Evolutionary conservation across 2,329 filamentous ascomycete species (phyloP), one percentile per base, ranked within the genome.

Genomic region (Neurospora crassa): DNA sequence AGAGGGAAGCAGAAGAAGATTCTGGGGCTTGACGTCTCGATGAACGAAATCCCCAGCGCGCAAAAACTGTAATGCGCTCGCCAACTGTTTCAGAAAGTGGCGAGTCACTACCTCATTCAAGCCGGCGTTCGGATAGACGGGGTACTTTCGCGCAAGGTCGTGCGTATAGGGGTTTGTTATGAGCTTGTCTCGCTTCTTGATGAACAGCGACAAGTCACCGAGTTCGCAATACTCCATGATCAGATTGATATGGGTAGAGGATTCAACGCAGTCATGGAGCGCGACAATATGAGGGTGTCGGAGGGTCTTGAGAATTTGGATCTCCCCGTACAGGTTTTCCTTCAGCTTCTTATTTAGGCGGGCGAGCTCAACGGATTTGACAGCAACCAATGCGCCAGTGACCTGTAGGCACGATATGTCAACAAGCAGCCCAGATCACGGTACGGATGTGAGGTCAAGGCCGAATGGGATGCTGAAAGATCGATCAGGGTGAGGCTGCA

Each of bases 161-260:
- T 89, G 88, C 3, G 95, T 96, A 70, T 92, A 91, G 40, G 92
- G 89, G 79, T 97, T 92, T 69, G 90, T 91, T 67, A 86, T 87
- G 67, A 97, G 88, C 78, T 90, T 92, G 73, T 95, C 90, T 73
- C 95, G 89, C 83, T 96, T 96, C 86, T 96, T 97, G 83, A 99
- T 97, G 81, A 99, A 98, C 70, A 95, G 86, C 12, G 96, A 97
- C 72, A 99, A 83, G 79, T 99, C 96, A 29, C 96, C 95, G 53
- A 99, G 87, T 79, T 97, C 93, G 83, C 96, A 98, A 82, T 96
- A 98, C 83, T 99, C 96, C 95, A 98, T 99, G 74, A 98, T 91
- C 72, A 99, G 88, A 82, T 99, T 96, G 82, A 98, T 97, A 78
- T 97, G 92, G 29, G 91, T 90, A 3, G 89, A 84, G 0, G 93